These are phyloP conservation scores for Periconia sp. DNA, from an alignment of 2,329 filamentous ascomycete species.

Conservation along the genomic window DNA sequence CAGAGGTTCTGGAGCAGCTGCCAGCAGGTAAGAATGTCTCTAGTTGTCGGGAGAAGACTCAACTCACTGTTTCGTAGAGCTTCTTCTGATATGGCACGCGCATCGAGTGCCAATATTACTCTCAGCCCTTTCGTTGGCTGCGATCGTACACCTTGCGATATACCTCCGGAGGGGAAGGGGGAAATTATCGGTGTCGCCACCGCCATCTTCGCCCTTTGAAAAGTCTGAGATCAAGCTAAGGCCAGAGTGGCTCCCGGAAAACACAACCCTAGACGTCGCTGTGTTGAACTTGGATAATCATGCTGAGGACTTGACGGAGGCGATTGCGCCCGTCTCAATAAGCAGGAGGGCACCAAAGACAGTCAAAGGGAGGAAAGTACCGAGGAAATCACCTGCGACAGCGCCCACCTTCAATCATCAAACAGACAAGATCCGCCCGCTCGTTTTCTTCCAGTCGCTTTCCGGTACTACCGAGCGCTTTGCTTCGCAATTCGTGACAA, in stretches of 20 bases:
- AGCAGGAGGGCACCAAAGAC: conserved; percentile 44
- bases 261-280: conserved; percentile 30
- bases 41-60: neutral
- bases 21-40: conserved; percentile 1
- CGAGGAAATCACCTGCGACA: conserved; percentile 25
- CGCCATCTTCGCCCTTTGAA: conserved; percentile 38
- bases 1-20: neutral
- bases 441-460: conserved; percentile 90
- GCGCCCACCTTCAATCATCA: conserved; percentile 31
- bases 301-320: conserved; percentile 34
- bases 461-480: conserved; percentile 82
- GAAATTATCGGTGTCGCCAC: conserved; percentile 37
- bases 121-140: conserved; percentile 34
- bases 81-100: conserved; percentile 45
- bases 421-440: conserved; percentile 65
- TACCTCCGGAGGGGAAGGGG: conserved; percentile 33
- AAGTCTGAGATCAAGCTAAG: conserved; percentile 38
- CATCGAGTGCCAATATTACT: conserved; percentile 42
- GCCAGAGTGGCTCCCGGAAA: conserved; percentile 44
- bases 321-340: conserved; percentile 24
- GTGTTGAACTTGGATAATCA: conserved; percentile 35
- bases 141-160: conserved; percentile 35
- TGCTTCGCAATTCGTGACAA: conserved; percentile 67
- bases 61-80: conserved; percentile 25
- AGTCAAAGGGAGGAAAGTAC: conserved; percentile 43